Conservation (phyloP, 2,329 filamentous ascomycete genomes). For the Stachybotrys elegans region DNA sequence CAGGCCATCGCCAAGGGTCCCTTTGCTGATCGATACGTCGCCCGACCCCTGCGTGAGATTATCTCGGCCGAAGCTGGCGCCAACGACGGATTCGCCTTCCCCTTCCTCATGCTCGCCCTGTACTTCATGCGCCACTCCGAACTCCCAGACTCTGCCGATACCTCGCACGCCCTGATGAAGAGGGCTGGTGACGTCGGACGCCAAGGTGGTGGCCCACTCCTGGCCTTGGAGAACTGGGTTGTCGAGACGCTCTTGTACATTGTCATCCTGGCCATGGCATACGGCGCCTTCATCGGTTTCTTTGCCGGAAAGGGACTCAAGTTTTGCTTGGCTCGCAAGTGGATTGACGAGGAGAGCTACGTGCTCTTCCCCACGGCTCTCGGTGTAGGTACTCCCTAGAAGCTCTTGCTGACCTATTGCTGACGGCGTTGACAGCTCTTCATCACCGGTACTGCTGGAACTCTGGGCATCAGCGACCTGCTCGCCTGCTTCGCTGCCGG, state of each 20-base stretch:
- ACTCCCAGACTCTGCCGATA: neutral
- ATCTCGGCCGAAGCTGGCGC: neutral
- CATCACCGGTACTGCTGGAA: neutral
- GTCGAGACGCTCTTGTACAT: conserved; percentile 42
- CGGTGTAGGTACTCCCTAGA: conserved; percentile 1
- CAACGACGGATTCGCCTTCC: conserved; percentile 22
- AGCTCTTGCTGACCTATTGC: neutral
- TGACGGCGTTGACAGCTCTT: neutral
- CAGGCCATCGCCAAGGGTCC: conserved; percentile 67
- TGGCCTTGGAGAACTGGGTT: conserved; percentile 39
- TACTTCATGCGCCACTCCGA: conserved; percentile 39
- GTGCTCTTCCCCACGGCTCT: neutral
- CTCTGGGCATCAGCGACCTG: neutral
- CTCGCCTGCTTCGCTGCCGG: neutral
- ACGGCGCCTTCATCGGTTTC: conserved; percentile 32
- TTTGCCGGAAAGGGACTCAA: conserved; percentile 4
- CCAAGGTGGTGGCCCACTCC: conserved; percentile 21
- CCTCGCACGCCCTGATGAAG: neutral
- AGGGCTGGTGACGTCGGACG: conserved; percentile 8
- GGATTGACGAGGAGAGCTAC: neutral
- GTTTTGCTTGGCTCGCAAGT: neutral
- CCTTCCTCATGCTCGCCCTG: conserved; percentile 40
- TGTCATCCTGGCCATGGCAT: conserved; percentile 35
- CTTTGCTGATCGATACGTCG: neutral
- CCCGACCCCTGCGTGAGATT: neutral